phyloP scores from a whole-genome alignment of 345 rosid species.

The Eucalyptus viminalis region DNA sequence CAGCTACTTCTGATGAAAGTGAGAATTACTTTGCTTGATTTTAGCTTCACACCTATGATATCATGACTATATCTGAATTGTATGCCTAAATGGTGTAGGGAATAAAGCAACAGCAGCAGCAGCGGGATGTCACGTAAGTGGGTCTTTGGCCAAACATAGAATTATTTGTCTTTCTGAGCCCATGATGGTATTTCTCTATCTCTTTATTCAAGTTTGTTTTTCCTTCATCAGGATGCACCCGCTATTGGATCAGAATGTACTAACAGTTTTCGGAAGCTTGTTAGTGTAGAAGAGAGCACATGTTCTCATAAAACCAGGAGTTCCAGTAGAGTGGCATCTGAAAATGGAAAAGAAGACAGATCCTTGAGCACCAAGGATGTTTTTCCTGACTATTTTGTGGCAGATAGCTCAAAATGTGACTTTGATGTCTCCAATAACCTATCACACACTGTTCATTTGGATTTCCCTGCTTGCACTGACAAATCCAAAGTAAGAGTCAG shows the following conservation, averaged over 20 bases:
- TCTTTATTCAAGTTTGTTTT: background rate
- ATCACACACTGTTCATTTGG: slow-evolving; percentile 15
- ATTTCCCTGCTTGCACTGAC: slow-evolving; percentile 19
- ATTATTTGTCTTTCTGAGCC: background rate
- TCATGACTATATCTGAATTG: background rate
- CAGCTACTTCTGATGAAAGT: slow-evolving; percentile 48
- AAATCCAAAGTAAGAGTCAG: background rate
- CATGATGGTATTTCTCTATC: background rate
- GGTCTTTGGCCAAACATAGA: background rate
- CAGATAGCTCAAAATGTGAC: slow-evolving; percentile 38
- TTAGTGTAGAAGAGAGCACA: slow-evolving; percentile 59
- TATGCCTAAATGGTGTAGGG: background rate
- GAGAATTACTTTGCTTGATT: slow-evolving; percentile 3
- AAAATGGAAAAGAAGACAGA: slow-evolving; percentile 18
- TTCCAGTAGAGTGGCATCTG: slow-evolving; percentile 14
- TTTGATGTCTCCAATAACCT: slow-evolving; percentile 24
- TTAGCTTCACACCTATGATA: background rate
- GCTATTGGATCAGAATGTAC: slow-evolving; percentile 15
- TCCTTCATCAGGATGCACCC: slow-evolving; percentile 15
- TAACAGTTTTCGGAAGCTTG: slow-evolving; percentile 17
- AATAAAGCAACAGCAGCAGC: background rate
- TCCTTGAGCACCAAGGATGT: slow-evolving; percentile 19
- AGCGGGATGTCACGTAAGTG: background rate
- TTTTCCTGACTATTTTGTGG: slow-evolving; percentile 20
- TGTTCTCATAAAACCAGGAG: slow-evolving; percentile 38